Conservation (phyloP, 139 green algal genomes). For the Picochlorum sp. region DNA sequence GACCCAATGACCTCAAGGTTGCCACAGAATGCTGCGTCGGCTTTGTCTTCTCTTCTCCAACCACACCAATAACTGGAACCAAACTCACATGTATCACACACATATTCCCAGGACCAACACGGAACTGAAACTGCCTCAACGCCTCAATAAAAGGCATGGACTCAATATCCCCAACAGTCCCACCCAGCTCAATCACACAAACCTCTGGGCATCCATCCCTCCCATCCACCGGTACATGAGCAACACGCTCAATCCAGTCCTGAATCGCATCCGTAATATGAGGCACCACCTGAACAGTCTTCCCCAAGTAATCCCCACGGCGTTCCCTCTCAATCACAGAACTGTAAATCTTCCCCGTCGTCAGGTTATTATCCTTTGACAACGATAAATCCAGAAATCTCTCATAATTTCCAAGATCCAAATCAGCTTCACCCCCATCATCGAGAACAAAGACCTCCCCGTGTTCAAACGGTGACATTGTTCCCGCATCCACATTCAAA, state of each 20-base stretch:
- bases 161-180: constrained; percentile 98
- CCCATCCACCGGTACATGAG: constrained; percentile 83
- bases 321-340: constrained; percentile 89
- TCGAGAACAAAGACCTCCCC: constrained; percentile 99
- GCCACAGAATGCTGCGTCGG: constrained; percentile 95
- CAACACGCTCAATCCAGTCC: constrained; percentile 98
- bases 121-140: constrained; percentile 75
- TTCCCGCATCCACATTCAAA: constrained; percentile 98
- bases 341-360: constrained; percentile 95
- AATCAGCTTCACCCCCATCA: constrained; percentile 93
- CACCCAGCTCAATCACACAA: constrained; percentile 97
- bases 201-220: constrained; percentile 71
- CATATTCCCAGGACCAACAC: constrained; percentile 57
- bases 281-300: constrained; percentile 98
- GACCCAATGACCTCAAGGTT: constrained; percentile 80
- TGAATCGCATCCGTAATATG: constrained; percentile 96
- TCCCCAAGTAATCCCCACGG: constrained; percentile 93
- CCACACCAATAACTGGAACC: constrained; percentile 93
- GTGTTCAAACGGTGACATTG: constrained; percentile 99
- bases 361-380: constrained; percentile 94
- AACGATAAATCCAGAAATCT: constrained; percentile 96
- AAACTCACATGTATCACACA: constrained; percentile 90
- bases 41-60: constrained; percentile 99
- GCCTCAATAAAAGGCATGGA: constrained; percentile 96
- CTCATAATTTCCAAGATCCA: constrained; percentile 99